Conservation (phyloP, 352 stramenopile species). For the Globisporangium lucens region DNA sequence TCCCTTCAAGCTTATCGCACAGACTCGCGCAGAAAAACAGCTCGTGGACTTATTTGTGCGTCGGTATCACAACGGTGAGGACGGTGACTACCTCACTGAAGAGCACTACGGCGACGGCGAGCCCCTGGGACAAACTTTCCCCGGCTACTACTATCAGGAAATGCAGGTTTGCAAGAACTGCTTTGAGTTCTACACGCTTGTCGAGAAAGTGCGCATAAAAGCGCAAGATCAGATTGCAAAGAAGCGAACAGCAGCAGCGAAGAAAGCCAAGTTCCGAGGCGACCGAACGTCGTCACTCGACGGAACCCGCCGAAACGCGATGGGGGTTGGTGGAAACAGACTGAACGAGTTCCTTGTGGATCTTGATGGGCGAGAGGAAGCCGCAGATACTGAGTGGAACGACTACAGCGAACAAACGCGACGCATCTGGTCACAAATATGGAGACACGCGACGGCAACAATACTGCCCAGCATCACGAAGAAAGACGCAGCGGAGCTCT, state of each 20-base stretch:
- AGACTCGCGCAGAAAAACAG: constrained; percentile 74
- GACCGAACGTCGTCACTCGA: background rate
- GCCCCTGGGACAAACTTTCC: constrained; percentile 66
- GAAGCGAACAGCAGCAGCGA: background rate
- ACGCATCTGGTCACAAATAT: constrained; percentile 37
- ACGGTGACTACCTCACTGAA: constrained; percentile 72
- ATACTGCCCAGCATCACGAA: constrained; percentile 42
- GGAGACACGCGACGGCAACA: constrained; percentile 24
- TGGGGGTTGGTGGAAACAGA: background rate
- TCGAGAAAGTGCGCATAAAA: constrained; percentile 75
- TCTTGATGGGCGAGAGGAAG: constrained; percentile 8
- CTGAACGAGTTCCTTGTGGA: background rate
- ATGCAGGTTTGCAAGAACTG: constrained; percentile 76
- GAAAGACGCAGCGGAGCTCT: constrained; percentile 71
- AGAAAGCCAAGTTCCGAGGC: background rate
- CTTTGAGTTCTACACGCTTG: constrained; percentile 76
- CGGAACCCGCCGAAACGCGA: background rate
- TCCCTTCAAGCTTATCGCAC: constrained; percentile 78
- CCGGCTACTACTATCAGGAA: constrained; percentile 83
- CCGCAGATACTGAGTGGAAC: background rate
- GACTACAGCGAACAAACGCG: background rate
- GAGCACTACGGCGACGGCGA: constrained; percentile 76
- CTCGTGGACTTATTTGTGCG: constrained; percentile 76
- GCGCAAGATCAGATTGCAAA: constrained; percentile 42
- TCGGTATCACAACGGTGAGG: constrained; percentile 72